Evolutionary conservation across 495 filamentous ascomycete genomes (phyloP).

Genomic region (Penicillium canescens): DNA sequence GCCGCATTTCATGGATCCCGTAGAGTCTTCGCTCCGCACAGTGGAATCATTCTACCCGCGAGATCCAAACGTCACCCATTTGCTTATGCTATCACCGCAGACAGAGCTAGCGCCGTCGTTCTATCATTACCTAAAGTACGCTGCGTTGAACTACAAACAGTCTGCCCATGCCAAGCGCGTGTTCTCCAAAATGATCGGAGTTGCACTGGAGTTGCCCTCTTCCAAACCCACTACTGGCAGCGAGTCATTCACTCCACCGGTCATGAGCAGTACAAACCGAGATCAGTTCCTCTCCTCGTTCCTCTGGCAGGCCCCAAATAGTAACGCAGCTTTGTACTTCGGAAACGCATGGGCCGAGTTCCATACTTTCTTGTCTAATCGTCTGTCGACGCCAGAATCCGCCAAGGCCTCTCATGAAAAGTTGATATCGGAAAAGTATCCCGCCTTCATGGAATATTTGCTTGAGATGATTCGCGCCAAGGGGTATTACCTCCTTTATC

Average conservation of each 20-base stretch:
- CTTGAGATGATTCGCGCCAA: conserved; percentile 69
- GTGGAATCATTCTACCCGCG: conserved; percentile 82
- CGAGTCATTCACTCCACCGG: conserved; percentile 53
- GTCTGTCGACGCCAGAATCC: conserved; percentile 50
- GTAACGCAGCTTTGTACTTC: conserved; percentile 76
- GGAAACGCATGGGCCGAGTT: conserved; percentile 82
- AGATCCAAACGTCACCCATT: conserved; percentile 59
- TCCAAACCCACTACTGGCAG: conserved; percentile 56
- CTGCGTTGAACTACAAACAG: conserved; percentile 70
- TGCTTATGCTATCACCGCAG: conserved; percentile 76
- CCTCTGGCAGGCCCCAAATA: conserved; percentile 79
- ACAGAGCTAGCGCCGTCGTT: conserved; percentile 72
- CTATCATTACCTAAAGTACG: conserved; percentile 80
- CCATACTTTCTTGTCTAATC: conserved; percentile 67
- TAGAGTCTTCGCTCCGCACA: conserved; percentile 65
- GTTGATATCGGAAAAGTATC: conserved; percentile 59
- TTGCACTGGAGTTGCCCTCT: conserved; percentile 73
- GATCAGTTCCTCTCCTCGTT: conserved; percentile 55
- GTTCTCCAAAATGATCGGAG: conserved; percentile 61
- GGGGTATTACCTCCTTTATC: conserved; percentile 76
- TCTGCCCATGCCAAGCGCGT: conserved; percentile 49
- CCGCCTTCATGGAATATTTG: conserved; percentile 76
- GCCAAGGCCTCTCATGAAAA: conserved; percentile 25
- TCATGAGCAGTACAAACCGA: conserved; percentile 9
- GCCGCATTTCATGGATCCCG: conserved; percentile 52